Evolutionary conservation across 257 asterid genomes (phyloP).

Genomic region (Solanum ossicruentum): DNA sequence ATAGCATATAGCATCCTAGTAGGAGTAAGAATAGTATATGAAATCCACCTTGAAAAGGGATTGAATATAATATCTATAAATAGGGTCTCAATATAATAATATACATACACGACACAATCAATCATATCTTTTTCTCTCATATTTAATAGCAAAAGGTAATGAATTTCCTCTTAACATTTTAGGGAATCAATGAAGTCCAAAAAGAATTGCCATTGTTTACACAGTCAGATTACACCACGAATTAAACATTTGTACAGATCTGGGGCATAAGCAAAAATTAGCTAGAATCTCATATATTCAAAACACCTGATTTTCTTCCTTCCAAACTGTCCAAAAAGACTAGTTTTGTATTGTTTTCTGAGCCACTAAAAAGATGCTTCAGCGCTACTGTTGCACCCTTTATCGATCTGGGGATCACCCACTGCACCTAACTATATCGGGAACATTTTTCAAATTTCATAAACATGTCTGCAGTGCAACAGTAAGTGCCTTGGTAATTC

Average conservation of each 20-base stretch:
- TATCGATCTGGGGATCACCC: neutral
- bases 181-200: neutral
- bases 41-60: too few relatives aligned
- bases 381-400: neutral
- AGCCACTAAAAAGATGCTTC: neutral
- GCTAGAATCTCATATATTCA: neutral
- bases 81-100: too few relatives aligned
- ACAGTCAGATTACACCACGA: neutral
- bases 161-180: too few relatives aligned
- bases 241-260: neutral
- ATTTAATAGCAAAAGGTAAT: too few relatives aligned
- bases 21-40: too few relatives aligned
- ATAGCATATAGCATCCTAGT: too few relatives aligned
- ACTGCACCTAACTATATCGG: neutral
- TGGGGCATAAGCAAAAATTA: neutral
- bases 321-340: neutral
- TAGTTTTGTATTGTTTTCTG: neutral
- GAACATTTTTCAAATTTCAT: too few relatives aligned
- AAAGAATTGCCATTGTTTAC: neutral
- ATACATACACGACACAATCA: too few relatives aligned
- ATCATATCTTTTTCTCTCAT: too few relatives aligned
- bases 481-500: neutral
- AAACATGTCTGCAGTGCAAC: neutral
- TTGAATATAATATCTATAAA: too few relatives aligned
- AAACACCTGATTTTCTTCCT: neutral